Conservation (phyloP, 495 filamentous ascomycete genomes). For the Penicillium malachiteum region DNA sequence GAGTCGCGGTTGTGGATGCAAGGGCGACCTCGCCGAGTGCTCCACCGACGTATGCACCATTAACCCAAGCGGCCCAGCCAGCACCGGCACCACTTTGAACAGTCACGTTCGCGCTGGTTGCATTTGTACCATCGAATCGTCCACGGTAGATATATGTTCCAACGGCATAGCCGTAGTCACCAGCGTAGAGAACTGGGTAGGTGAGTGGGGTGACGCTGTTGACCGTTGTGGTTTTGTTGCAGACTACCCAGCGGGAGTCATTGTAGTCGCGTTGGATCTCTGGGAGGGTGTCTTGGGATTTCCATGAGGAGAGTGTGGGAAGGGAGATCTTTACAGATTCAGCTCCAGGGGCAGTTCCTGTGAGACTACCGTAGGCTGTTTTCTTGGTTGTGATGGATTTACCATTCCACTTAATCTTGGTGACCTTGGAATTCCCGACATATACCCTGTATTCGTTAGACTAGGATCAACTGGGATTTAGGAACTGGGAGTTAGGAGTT, state of each 20-base stretch:
- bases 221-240: slow-evolving; percentile 53
- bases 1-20: slow-evolving; percentile 18
- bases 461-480: background rate
- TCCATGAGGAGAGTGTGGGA: slow-evolving; percentile 60
- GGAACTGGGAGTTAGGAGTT: background rate
- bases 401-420: slow-evolving; percentile 57
- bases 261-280: slow-evolving; percentile 61
- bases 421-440: slow-evolving; percentile 41
- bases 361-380: slow-evolving; percentile 47
- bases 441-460: slow-evolving; percentile 39
- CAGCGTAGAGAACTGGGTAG: slow-evolving; percentile 53
- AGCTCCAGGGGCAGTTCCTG: slow-evolving; percentile 47
- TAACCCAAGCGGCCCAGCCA: slow-evolving; percentile 55
- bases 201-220: slow-evolving; percentile 59
- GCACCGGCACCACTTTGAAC: slow-evolving; percentile 63
- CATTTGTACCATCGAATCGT: slow-evolving; percentile 53
- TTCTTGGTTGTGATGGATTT: slow-evolving; percentile 31
- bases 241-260: slow-evolving; percentile 61
- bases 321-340: slow-evolving; percentile 44
- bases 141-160: slow-evolving; percentile 68
- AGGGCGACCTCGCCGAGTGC: slow-evolving; percentile 50
- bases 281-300: slow-evolving; percentile 63
- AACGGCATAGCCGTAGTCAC: slow-evolving; percentile 72
- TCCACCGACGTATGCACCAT: slow-evolving; percentile 53
- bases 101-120: slow-evolving; percentile 56